Conservation (phyloP, 768 basidiomycete species). For the Mrakia frigida region DNA sequence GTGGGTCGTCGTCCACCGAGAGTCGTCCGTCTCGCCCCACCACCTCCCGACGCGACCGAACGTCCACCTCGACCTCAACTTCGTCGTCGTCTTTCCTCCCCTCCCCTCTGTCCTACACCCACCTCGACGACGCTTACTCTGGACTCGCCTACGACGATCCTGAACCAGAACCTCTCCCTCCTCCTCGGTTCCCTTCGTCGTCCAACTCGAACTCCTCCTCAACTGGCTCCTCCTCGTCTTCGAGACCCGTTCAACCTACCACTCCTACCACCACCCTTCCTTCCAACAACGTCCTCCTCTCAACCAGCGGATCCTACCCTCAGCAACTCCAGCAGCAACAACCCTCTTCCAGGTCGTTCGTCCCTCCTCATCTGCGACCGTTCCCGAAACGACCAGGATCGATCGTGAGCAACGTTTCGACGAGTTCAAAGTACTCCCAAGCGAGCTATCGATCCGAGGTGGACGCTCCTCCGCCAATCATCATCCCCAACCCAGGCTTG, state of each 20-base stretch:
- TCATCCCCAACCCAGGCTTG: neutral
- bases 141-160: slow-evolving; percentile 22
- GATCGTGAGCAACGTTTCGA: slow-evolving; percentile 5
- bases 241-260: neutral
- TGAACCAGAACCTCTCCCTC: neutral
- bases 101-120: slow-evolving; percentile 2
- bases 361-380: neutral
- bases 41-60: neutral
- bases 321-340: neutral
- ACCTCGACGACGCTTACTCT: slow-evolving; percentile 27
- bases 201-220: neutral
- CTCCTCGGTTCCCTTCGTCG: neutral
- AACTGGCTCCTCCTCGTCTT: neutral
- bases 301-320: neutral
- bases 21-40: neutral
- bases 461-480: slow-evolving; percentile 15
- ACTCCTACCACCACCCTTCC: neutral
- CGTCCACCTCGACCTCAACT: too few species aligned
- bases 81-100: neutral
- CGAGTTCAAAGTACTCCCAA: slow-evolving; percentile 27
- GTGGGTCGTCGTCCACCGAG: neutral
- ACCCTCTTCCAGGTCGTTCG: neutral
- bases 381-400: slow-evolving; percentile 21
- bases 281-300: neutral
- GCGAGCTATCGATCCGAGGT: slow-evolving; percentile 21